phyloP scores from a whole-genome alignment of 2,329 filamentous ascomycete genomes.

The Colletotrichum echinochloae region DNA sequence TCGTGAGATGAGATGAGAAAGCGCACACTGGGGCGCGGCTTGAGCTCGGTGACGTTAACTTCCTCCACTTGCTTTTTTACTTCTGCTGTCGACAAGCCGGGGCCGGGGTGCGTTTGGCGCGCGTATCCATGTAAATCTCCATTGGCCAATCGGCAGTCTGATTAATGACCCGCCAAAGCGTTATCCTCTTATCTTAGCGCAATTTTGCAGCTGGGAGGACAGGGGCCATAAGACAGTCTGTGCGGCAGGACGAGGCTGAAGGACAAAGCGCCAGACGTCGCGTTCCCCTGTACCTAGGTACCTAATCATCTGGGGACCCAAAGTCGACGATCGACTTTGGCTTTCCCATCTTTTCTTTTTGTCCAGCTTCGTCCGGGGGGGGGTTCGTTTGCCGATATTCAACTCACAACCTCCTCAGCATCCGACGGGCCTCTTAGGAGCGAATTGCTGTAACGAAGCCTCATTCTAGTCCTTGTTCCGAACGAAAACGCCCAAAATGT shows the following conservation, averaged over 20 bases:
- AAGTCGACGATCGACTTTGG: constrained; percentile 11
- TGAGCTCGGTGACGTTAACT: constrained; percentile 27
- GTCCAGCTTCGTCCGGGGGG: constrained; percentile 8
- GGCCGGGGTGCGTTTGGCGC: not conserved
- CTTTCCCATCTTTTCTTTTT: constrained; percentile 2
- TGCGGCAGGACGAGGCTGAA: constrained; percentile 32
- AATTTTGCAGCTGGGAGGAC: not conserved
- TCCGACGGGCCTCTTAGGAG: not conserved
- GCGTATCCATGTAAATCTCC: no score
- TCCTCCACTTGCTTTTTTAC: not conserved
- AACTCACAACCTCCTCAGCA: not conserved
- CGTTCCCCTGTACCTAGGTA: constrained; percentile 30
- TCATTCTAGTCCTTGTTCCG: not conserved
- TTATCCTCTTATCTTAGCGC: constrained; percentile 30
- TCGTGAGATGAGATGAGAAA: constrained; percentile 18
- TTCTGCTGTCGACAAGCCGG: constrained; percentile 1
- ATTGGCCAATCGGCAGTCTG: constrained; percentile 34
- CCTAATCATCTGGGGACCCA: constrained; percentile 12
- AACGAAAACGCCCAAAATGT: constrained; percentile 43
- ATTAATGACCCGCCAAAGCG: not conserved
- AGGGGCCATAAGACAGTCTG: not conserved
- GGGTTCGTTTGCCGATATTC: not conserved
- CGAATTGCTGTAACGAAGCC: not conserved
- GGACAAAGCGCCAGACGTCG: constrained; percentile 17
- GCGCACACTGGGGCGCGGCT: constrained; percentile 2